Percentiles rank a stretch among this genome's conserved stretches.
Conservation (phyloP, 2,329 filamentous ascomycete species). For the Talaromyces sp. region DNA sequence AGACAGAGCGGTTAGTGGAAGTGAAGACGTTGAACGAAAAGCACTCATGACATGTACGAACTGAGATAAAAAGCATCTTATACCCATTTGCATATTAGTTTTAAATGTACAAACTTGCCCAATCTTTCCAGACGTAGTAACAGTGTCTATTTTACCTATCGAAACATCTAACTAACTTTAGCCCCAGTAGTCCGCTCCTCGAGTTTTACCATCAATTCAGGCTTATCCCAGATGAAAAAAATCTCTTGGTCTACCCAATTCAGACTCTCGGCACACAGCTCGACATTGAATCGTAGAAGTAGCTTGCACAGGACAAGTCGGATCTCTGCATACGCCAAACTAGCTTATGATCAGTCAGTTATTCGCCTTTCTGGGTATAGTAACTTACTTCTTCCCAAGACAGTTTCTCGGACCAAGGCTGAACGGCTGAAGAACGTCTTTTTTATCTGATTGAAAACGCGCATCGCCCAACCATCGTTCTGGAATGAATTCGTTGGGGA, state of each 20-base stretch:
- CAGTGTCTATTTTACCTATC: not conserved
- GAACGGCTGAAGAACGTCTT: constrained; percentile 46
- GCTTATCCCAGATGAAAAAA: not conserved
- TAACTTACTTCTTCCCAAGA: constrained; percentile 46
- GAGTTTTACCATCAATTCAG: not conserved
- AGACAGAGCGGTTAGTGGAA: constrained; percentile 73
- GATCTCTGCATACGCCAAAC: constrained; percentile 50
- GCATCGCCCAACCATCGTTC: constrained; percentile 33
- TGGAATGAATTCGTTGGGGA: constrained; percentile 43
- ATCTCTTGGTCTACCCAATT: constrained; percentile 25
- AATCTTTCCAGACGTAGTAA: not conserved
- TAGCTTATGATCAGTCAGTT: constrained; percentile 14
- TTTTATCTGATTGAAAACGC: constrained; percentile 38
- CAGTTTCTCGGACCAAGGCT: constrained; percentile 47
- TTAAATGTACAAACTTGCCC: not conserved
- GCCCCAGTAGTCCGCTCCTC: not conserved
- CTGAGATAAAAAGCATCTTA: not conserved
- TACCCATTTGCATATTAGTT: not conserved
- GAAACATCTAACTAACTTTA: not conserved
- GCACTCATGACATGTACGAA: constrained; percentile 5
- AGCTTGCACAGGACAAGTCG: constrained; percentile 45
- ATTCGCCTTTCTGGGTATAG: not conserved
- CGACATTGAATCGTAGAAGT: constrained; percentile 47
- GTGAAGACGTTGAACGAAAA: constrained; percentile 7
- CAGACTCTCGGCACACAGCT: constrained; percentile 30